Conservation (phyloP, 441 rosid genomes). For the Arabidopsis hybrid region DNA sequence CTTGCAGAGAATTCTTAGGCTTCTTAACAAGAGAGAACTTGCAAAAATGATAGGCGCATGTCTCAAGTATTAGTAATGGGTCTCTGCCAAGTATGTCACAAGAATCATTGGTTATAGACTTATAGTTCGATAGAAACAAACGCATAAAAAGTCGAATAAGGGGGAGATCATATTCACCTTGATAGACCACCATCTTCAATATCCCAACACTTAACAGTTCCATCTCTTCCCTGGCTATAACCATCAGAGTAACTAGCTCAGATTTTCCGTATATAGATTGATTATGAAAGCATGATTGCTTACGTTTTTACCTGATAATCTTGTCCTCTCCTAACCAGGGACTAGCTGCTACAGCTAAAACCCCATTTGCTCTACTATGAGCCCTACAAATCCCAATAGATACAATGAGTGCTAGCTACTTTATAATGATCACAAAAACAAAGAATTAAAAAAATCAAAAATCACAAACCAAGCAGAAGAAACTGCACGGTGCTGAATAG, state of each 20-base stretch:
- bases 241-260: conserved; percentile 7
- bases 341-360: conserved; percentile 69
- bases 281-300: background rate
- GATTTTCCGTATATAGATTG: background rate
- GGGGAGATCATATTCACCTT: conserved; percentile 51
- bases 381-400: conserved; percentile 57
- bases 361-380: conserved; percentile 88
- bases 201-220: conserved; percentile 92
- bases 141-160: conserved; percentile 10
- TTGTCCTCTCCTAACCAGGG: conserved; percentile 63
- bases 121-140: background rate
- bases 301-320: conserved; percentile 64
- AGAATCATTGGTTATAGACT: conserved; percentile 6
- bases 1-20: conserved; percentile 47
- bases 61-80: conserved; percentile 62
- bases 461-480: conserved; percentile 70
- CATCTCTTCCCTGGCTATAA: conserved; percentile 92
- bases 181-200: conserved; percentile 82
- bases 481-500: conserved; percentile 67
- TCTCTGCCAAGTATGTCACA: conserved; percentile 50
- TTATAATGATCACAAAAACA: background rate
- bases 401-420: conserved; percentile 1
- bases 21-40: conserved; percentile 82
- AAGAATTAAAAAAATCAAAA: background rate
- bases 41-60: conserved; percentile 89